Conservation (phyloP, 2,329 filamentous ascomycete genomes). For the Mollisiaceae sp. region DNA sequence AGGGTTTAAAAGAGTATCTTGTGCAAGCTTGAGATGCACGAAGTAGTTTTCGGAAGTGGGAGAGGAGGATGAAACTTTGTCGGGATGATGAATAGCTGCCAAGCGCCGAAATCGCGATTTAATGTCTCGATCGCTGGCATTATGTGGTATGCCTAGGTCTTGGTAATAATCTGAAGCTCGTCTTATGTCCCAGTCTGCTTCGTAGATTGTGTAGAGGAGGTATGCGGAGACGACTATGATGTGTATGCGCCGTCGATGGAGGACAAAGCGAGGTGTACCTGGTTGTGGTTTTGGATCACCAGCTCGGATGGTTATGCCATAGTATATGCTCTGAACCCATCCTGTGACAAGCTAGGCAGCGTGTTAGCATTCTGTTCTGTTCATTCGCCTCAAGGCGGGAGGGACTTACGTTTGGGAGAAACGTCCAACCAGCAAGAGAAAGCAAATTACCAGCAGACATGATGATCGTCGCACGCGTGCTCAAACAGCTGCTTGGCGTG, state of each 20-base stretch:
- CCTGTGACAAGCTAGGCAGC: conserved; percentile 71
- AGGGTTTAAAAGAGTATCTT: conserved; percentile 81
- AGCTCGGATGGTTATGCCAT: conserved; percentile 85
- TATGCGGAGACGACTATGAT: conserved; percentile 83
- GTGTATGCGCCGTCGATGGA: conserved; percentile 82
- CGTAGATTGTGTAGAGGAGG: conserved; percentile 90
- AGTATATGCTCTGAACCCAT: conserved; percentile 81
- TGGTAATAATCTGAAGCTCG: conserved; percentile 77
- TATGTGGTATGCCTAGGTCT: conserved; percentile 71
- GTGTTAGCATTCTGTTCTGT: conserved; percentile 22
- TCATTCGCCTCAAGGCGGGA: neutral
- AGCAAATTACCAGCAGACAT: conserved; percentile 47
- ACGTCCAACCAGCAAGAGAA: conserved; percentile 64
- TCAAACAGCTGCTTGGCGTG: neutral
- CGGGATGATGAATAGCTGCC: conserved; percentile 76
- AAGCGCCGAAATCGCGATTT: conserved; percentile 85
- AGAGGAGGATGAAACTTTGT: conserved; percentile 62
- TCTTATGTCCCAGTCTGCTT: conserved; percentile 83
- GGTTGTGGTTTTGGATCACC: conserved; percentile 80
- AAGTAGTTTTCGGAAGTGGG: conserved; percentile 61
- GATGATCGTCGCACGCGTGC: conserved; percentile 9
- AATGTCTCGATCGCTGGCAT: conserved; percentile 75
- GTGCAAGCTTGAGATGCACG: conserved; percentile 80
- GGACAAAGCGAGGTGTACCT: conserved; percentile 69
- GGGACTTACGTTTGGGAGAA: conserved; percentile 61